Conservation (phyloP, 1,284 basidiomycete genomes). For the Spongiforma sp. region DNA sequence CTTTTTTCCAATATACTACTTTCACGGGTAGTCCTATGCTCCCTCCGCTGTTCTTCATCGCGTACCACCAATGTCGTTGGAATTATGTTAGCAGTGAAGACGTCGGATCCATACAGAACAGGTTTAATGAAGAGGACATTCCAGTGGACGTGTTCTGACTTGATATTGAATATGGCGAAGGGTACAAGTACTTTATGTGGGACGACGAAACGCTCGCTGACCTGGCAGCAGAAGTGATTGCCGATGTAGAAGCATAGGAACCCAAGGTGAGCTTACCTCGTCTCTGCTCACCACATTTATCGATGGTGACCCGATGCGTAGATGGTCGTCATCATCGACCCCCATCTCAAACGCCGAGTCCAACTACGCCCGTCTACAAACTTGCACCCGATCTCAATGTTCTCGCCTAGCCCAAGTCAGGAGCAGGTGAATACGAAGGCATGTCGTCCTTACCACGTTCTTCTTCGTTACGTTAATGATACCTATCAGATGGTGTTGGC, state of each 20-base stretch:
- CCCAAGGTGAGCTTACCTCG: slow-evolving; percentile 71
- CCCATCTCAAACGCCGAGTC: slow-evolving; percentile 85
- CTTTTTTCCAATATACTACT: no score
- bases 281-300: not conserved
- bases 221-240: slow-evolving; percentile 92
- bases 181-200: slow-evolving; percentile 99
- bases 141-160: slow-evolving; percentile 98
- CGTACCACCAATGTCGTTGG: slow-evolving; percentile 99
- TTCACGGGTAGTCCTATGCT: slow-evolving; percentile 89
- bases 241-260: slow-evolving; percentile 83
- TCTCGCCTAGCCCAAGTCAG: slow-evolving; percentile 82
- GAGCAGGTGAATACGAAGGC: slow-evolving; percentile 88
- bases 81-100: slow-evolving; percentile 96
- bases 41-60: slow-evolving; percentile 91
- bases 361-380: slow-evolving; percentile 86
- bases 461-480: not conserved
- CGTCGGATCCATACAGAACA: slow-evolving; percentile 83
- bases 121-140: slow-evolving; percentile 93
- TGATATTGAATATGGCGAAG: slow-evolving; percentile 98
- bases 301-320: slow-evolving; percentile 36
- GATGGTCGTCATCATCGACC: no score
- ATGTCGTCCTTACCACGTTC: slow-evolving; percentile 41
- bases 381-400: slow-evolving; percentile 83
- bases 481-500: slow-evolving; percentile 90
- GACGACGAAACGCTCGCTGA: slow-evolving; percentile 92